Evolutionary conservation across 768 basidiomycete species (phyloP), one percentile per base, ranked within the genome.

Genomic region (Mycena pura): DNA sequence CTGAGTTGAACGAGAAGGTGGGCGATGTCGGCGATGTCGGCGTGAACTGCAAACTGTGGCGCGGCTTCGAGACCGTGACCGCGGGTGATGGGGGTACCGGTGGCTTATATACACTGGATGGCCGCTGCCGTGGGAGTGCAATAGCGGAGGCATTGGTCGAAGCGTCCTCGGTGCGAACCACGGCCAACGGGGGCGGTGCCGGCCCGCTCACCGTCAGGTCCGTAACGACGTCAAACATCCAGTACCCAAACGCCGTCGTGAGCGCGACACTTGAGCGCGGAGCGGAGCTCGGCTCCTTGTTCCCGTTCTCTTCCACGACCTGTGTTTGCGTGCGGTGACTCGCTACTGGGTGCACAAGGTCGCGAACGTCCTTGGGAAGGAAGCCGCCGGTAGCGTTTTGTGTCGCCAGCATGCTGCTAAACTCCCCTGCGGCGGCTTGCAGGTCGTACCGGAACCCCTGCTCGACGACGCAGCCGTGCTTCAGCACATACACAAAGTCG

Each of bases 141-240:
- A 32, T 47, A 55, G 41, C 54, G 27, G 29, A 40, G 69, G 72
- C 76, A 19, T 74, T 72, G 11, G 73, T 54, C 15, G 78, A 77
- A 9, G 78, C 68, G 61, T 72, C 69, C 25, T 70, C 70, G 27
- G 57, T 58, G 19, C 71, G 65, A 11, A 71, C 72, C 8, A 70
- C 24, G 17, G 70, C 66, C 3, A 76, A 22, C 19, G 57, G 62
- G 17, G 49, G 69, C 10, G 59, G 52, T 6, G 68, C 62, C 24
- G 55, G 50, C 32, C 38, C 34, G 24, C 63, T 28, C 14, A 68
- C 27, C 50, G 59, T 87, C 19, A 92, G 74, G 45, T 91, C 90
- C 0, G 85, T 81, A 32, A 93, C 81, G 57, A 82, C 91, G 34
- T 94, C 91, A 57, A 92, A 84, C 92, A 93, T 92, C 92, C 92